A percentile compares a stretch with the other conserved stretches of the same genome.
These are phyloP conservation scores for Verticillium zaregamsianum DNA, from an alignment of 2,329 filamentous ascomycete genomes.

Conservation along the genomic window DNA sequence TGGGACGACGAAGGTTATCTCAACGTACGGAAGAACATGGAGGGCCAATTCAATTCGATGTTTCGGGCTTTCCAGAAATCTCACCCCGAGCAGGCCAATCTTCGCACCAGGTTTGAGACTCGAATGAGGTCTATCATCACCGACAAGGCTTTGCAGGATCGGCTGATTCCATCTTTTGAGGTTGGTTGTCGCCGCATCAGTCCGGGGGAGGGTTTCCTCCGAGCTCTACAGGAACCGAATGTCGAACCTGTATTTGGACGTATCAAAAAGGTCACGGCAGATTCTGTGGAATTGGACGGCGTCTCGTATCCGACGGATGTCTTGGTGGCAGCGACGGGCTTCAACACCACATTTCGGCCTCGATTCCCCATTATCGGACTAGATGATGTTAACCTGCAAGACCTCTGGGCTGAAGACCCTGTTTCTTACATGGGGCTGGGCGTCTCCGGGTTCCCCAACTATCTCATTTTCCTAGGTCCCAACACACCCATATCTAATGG, in stretches of 20 bases:
- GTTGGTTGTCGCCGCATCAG: conserved; percentile 19
- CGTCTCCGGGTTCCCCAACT: conserved; percentile 23
- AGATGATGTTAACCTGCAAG: conserved; percentile 39
- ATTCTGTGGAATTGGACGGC: conserved; percentile 17
- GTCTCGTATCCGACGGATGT: conserved; percentile 11
- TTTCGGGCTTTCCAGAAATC: conserved; percentile 34
- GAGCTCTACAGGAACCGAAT: conserved; percentile 33
- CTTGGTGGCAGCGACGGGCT: conserved; percentile 16
- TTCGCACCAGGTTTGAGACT: conserved; percentile 9
- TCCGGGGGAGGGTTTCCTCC: conserved; percentile 36
- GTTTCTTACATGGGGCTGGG: conserved; percentile 23
- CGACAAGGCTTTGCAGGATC: conserved; percentile 10
- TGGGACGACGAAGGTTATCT: conserved; percentile 8
- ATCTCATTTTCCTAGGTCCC: conserved; percentile 19
- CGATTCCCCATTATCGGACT: conserved; percentile 42
- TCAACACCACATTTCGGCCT: conserved; percentile 13
- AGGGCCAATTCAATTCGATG: conserved; percentile 32
- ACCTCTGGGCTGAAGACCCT: conserved; percentile 42
- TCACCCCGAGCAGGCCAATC: conserved; percentile 12
- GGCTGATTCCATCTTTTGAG: conserved; percentile 17
- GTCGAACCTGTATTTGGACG: conserved; percentile 29
- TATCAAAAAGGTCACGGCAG: conserved; percentile 20
- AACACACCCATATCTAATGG: conserved; percentile 14
- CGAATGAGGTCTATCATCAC: conserved; percentile 13
- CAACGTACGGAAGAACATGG: conserved; percentile 27